phyloP scores from a whole-genome alignment of 2,329 filamentous ascomycete species.

The Colletotrichum paranaense region DNA sequence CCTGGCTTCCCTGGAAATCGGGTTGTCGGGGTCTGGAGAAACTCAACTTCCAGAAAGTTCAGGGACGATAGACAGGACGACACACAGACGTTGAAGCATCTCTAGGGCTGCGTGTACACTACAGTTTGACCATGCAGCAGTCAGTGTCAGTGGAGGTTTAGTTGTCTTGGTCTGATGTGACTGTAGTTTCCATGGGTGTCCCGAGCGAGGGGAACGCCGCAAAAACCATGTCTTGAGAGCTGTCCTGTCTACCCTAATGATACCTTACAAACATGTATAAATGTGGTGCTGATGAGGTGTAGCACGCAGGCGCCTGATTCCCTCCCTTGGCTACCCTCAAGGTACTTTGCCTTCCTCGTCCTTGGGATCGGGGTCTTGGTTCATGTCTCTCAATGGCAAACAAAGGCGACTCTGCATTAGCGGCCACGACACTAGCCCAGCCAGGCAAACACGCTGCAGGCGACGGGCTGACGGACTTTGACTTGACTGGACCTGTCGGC shows the following conservation, averaged over 20 bases:
- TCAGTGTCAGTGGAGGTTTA: background rate
- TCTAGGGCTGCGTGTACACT: background rate
- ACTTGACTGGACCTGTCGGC: background rate
- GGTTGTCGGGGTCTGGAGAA: background rate
- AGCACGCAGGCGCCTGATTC: background rate
- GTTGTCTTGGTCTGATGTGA: conserved; percentile 21
- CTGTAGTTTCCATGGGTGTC: conserved; percentile 14
- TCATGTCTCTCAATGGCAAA: background rate
- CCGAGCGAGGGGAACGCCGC: conserved; percentile 29
- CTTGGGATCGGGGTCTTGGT: background rate
- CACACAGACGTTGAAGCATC: conserved; percentile 6
- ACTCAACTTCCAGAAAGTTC: background rate
- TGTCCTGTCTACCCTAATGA: background rate
- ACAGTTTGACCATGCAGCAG: conserved; percentile 2
- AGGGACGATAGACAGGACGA: background rate
- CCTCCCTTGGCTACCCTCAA: background rate
- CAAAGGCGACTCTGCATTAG: conserved; percentile 4
- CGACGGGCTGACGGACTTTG: background rate
- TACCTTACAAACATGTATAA: background rate
- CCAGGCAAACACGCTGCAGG: background rate
- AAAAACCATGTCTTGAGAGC: background rate
- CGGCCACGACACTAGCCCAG: background rate
- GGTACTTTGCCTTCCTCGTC: background rate
- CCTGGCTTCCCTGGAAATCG: background rate
- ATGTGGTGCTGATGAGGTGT: background rate